Conservation (phyloP, 2,329 filamentous ascomycete species). For the Microsporum audouinii region DNA sequence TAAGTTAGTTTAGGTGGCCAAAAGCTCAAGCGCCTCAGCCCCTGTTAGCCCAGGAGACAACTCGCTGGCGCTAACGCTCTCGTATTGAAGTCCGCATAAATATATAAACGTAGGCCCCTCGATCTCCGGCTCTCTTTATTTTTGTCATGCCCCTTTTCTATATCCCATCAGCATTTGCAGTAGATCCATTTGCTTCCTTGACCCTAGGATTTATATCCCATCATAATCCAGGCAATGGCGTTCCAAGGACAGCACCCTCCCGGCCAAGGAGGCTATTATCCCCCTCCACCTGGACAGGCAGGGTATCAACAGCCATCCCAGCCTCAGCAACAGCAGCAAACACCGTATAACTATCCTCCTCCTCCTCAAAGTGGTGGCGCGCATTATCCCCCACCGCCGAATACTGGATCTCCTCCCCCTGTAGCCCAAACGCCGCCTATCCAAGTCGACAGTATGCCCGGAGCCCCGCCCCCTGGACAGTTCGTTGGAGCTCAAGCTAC, state of each 20-base stretch:
- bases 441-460: conserved; percentile 23
- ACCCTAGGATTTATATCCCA: neutral
- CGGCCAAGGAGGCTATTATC: neutral
- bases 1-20: neutral
- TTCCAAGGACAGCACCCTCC: neutral
- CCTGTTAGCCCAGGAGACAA: neutral
- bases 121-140: neutral
- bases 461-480: conserved; percentile 39
- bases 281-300: neutral
- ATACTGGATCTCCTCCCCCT: conserved; percentile 13
- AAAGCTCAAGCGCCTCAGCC: neutral
- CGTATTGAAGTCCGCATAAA: neutral
- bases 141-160: neutral
- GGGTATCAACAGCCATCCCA: conserved; percentile 16
- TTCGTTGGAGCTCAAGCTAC: conserved; percentile 55
- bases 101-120: neutral
- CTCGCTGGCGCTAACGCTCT: neutral
- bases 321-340: conserved; percentile 12
- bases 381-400: conserved; percentile 15
- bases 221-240: neutral
- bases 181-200: neutral
- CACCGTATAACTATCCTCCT: conserved; percentile 3
- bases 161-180: neutral
- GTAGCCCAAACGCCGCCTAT: conserved; percentile 16
- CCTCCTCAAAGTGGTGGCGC: conserved; percentile 7